These are phyloP conservation scores for Fraxinus sp. DNA, from an alignment of 305 asterid species.

Conservation along the genomic window DNA sequence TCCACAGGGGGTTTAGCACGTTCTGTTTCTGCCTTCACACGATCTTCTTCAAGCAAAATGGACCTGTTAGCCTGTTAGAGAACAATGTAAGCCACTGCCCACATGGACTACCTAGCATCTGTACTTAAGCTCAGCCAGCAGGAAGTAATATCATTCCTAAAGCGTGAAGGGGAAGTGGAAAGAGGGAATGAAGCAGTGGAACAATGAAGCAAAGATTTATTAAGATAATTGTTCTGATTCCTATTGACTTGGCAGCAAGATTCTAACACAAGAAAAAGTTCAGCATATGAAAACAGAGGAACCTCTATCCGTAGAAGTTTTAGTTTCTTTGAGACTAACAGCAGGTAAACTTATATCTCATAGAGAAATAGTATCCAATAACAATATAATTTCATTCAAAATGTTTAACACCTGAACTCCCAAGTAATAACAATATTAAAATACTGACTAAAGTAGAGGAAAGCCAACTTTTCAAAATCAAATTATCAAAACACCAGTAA, in stretches of 20 bases:
- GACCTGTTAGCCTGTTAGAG: conserved; percentile 80
- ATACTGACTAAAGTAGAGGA: not conserved
- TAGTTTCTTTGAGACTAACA: not conserved
- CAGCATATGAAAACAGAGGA: not conserved
- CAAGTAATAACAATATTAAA: not conserved
- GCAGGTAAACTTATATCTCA: not conserved
- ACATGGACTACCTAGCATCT: conserved; percentile 3
- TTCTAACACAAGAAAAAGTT: not conserved
- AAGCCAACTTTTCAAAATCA: not conserved
- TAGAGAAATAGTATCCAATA: not conserved
- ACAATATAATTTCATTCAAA: not conserved
- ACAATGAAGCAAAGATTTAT: not conserved
- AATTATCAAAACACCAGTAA: not conserved
- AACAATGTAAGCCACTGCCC: not conserved
- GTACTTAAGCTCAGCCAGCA: not conserved
- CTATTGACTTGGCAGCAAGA: not conserved
- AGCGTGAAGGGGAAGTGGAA: not conserved
- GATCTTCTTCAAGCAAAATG: conserved; percentile 92
- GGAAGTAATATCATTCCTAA: not conserved
- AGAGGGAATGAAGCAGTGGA: not conserved
- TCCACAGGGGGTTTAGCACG: conserved; percentile 92
- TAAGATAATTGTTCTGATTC: not conserved
- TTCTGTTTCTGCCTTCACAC: conserved; percentile 80
- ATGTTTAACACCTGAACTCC: not conserved
- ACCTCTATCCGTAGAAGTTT: not conserved